These are phyloP conservation scores for Chytriomyces sp. DNA, from an alignment of 192 early-diverging fungal species.

Conservation along the genomic window DNA sequence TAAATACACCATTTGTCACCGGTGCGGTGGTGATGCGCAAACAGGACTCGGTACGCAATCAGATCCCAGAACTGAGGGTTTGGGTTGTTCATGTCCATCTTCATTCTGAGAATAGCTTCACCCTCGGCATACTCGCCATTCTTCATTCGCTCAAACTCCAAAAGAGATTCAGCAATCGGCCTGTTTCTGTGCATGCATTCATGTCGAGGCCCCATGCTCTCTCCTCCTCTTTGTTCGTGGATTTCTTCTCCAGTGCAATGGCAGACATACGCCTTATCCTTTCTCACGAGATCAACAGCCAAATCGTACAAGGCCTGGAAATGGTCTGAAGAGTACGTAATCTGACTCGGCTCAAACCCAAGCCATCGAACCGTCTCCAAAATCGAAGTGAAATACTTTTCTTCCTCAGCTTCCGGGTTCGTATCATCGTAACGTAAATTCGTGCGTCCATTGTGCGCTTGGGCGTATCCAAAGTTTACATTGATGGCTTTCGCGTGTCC, in stretches of 20 bases:
- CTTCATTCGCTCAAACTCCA: constrained; percentile 98
- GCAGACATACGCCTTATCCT: constrained; percentile 91
- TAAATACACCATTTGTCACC: constrained; percentile 97
- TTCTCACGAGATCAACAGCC: constrained; percentile 89
- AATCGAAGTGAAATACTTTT: constrained; percentile 94
- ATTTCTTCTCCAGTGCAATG: constrained; percentile 97
- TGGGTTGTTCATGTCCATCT: constrained; percentile 97
- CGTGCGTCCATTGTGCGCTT: constrained; percentile 83
- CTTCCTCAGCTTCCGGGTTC: constrained; percentile 92
- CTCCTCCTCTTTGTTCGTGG: constrained; percentile 88
- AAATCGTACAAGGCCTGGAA: constrained; percentile 96
- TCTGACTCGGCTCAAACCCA: constrained; percentile 87
- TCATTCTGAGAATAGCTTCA: constrained; percentile 95
- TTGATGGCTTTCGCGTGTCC: constrained; percentile 99
- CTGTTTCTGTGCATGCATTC: constrained; percentile 92
- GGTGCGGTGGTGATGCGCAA: constrained; percentile 91
- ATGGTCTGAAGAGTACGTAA: constrained; percentile 98
- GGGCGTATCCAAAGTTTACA: constrained; percentile 98
- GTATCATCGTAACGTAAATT: constrained; percentile 93
- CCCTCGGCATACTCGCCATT: constrained; percentile 91
- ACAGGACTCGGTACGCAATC: constrained; percentile 95
- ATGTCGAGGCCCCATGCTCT: constrained; percentile 79
- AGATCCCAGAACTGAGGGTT: constrained; percentile 99
- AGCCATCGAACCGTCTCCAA: constrained; percentile 94
- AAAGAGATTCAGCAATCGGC: constrained; percentile 88